Evolutionary conservation across 1,284 basidiomycete genomes (phyloP).

Genomic region (Erythrobasidium hasegawianum): DNA sequence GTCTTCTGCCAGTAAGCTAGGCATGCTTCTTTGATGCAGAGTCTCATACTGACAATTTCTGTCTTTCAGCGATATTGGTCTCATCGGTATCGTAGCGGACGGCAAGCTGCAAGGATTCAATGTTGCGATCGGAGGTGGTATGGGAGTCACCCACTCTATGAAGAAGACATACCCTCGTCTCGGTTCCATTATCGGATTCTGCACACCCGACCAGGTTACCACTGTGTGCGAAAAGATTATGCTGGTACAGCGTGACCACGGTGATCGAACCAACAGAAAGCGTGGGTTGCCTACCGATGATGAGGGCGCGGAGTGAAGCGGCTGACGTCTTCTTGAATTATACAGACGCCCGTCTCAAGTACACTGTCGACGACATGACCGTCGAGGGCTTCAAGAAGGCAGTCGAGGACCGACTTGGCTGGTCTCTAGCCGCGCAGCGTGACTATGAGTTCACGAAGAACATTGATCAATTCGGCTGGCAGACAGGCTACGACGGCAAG

Average conservation of each 20-base stretch:
- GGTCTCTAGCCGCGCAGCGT: constrained; percentile 66
- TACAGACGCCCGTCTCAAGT: constrained; percentile 61
- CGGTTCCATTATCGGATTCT: constrained; percentile 87
- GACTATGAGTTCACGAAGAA: constrained; percentile 82
- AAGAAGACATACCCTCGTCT: constrained; percentile 97
- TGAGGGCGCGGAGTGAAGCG: no score
- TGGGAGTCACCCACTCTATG: constrained; percentile 87
- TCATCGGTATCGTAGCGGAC: constrained; percentile 73
- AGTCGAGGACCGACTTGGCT: constrained; percentile 85
- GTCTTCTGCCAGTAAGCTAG: constrained; percentile 61
- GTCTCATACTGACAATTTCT: neutral
- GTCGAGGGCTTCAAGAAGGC: constrained; percentile 68
- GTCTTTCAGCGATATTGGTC: constrained; percentile 58
- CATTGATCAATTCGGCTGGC: constrained; percentile 92
- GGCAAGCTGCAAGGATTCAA: constrained; percentile 51
- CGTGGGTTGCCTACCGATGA: no score
- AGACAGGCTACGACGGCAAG: constrained; percentile 76
- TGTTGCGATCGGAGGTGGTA: constrained; percentile 69
- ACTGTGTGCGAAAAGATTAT: constrained; percentile 88
- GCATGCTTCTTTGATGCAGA: neutral
- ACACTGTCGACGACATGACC: constrained; percentile 37
- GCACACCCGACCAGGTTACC: constrained; percentile 78
- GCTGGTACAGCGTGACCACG: constrained; percentile 90
- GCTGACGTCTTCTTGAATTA: neutral
- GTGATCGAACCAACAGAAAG: constrained; percentile 72